Conservation (phyloP, 1,139 yeast species). For the Candida pseudoviswanathii region DNA sequence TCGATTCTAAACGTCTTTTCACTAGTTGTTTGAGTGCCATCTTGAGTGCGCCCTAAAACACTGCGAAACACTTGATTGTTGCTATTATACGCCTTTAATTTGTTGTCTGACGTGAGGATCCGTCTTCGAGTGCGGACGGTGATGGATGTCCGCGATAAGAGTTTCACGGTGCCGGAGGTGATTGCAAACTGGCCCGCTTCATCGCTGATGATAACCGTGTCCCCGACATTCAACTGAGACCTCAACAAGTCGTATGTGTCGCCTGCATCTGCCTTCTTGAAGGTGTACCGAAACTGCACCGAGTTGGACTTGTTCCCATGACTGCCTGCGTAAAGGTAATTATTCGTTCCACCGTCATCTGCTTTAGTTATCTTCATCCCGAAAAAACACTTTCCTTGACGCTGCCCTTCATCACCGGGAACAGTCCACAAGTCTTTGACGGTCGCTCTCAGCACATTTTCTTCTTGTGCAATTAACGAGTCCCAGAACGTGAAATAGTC, state of each 20-base stretch:
- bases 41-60: slow-evolving; percentile 32
- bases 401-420: slow-evolving; percentile 63
- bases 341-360: slow-evolving; percentile 18
- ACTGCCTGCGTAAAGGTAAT: slow-evolving; percentile 7
- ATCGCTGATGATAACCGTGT: slow-evolving; percentile 73
- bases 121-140: slow-evolving; percentile 53
- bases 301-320: slow-evolving; percentile 18
- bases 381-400: slow-evolving; percentile 25
- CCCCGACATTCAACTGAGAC: slow-evolving; percentile 53
- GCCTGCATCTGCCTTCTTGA: slow-evolving; percentile 21
- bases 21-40: neutral
- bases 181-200: slow-evolving; percentile 78
- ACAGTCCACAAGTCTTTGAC: slow-evolving; percentile 72
- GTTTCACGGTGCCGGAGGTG: slow-evolving; percentile 59
- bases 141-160: slow-evolving; percentile 39
- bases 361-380: slow-evolving; percentile 59
- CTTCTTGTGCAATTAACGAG: slow-evolving; percentile 71
- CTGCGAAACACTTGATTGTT: slow-evolving; percentile 54
- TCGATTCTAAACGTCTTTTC: slow-evolving; percentile 63
- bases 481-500: slow-evolving; percentile 76
- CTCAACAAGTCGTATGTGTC: slow-evolving; percentile 12
- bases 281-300: slow-evolving; percentile 45
- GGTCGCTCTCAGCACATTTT: slow-evolving; percentile 53
- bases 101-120: slow-evolving; percentile 48
- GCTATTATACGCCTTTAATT: slow-evolving; percentile 41